Evolutionary conservation across 495 filamentous ascomycete species (phyloP).

Genomic region (Hypoxylon trugodes): DNA sequence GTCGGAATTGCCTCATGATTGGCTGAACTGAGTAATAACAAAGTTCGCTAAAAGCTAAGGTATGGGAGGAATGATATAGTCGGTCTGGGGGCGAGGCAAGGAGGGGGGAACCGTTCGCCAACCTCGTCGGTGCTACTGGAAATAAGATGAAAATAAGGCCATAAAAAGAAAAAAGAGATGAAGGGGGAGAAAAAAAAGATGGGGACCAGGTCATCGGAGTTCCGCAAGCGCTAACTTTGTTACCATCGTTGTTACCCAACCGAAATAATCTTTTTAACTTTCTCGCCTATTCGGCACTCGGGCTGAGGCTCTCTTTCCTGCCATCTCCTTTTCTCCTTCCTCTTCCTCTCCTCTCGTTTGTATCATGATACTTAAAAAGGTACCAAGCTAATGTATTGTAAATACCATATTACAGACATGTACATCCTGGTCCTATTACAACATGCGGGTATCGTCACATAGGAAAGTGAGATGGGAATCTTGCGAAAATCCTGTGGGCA

Average conservation of each 20-base stretch:
- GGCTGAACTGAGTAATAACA: conserved; percentile 1
- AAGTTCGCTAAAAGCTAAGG: conserved; percentile 12
- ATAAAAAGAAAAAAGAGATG: conserved; percentile 7
- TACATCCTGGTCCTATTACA: background rate
- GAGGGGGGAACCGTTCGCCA: background rate
- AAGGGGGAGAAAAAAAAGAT: conserved; percentile 6
- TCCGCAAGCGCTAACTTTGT: background rate
- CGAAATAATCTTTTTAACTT: too few species aligned
- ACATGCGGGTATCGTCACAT: conserved; percentile 7
- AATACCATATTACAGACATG: background rate
- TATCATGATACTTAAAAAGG: too few species aligned
- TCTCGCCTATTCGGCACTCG: background rate
- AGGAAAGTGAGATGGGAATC: conserved; percentile 20
- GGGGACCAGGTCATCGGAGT: conserved; percentile 7
- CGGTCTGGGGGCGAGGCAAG: background rate
- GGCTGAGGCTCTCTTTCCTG: background rate
- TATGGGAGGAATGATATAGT: too few species aligned
- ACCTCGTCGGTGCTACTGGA: background rate
- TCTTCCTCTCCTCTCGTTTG: background rate
- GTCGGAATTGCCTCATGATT: background rate
- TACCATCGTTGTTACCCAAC: too few species aligned
- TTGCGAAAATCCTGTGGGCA: conserved; percentile 11
- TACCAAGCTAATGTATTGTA: too few species aligned
- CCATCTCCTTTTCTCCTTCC: background rate
- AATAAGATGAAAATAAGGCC: too few species aligned